Conservation (phyloP, 2,329 filamentous ascomycete genomes). For the Colletotrichum paranaense region DNA sequence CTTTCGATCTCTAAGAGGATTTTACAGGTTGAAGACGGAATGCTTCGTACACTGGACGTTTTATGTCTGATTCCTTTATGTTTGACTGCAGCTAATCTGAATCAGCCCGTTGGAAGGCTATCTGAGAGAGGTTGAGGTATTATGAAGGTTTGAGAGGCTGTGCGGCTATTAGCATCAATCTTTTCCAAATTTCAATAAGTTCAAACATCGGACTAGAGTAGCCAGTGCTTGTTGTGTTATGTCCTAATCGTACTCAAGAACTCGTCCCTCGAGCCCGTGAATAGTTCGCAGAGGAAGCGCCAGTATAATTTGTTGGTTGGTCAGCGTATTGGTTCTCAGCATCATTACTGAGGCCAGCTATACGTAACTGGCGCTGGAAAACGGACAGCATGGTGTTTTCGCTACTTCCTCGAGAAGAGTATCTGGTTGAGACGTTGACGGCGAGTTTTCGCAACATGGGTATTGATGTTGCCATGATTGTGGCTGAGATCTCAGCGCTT, state of each 20-base stretch:
- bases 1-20: too few species aligned
- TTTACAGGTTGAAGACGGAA: too few species aligned
- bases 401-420: not conserved
- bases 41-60: too few species aligned
- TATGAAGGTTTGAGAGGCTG: too few species aligned
- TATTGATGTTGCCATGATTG: not conserved
- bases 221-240: not conserved
- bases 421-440: not conserved
- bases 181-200: too few species aligned
- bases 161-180: too few species aligned
- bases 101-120: too few species aligned
- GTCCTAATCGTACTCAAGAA: not conserved
- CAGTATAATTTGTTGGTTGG: not conserved
- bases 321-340: not conserved
- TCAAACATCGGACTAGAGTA: too few species aligned
- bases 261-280: not conserved
- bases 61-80: fast-evolving
- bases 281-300: not conserved
- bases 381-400: not conserved
- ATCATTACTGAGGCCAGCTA: not conserved
- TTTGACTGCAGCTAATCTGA: too few species aligned
- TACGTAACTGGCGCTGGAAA: not conserved
- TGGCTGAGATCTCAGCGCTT: not conserved
- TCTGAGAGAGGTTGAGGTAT: too few species aligned
- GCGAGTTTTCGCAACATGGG: not conserved